A percentile compares a stretch with the other conserved stretches of the same genome.
Conservation (phyloP, 2,329 filamentous ascomycete genomes). For the Calonectria hawksworthii region DNA sequence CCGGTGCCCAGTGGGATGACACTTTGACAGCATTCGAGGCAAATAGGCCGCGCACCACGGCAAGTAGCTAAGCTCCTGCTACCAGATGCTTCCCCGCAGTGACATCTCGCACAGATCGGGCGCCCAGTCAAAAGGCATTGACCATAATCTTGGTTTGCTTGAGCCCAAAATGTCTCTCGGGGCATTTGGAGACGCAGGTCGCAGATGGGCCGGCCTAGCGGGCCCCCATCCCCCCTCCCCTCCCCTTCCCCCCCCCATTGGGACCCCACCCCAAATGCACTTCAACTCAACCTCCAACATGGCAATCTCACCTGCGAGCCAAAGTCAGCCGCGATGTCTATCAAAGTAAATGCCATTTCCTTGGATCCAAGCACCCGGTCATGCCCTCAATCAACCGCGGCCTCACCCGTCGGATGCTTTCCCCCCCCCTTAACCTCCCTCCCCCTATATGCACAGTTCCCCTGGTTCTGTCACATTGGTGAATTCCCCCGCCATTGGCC, state of each 20-base stretch:
- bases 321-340: slow-evolving; percentile 10
- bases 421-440: not conserved
- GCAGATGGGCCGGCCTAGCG: slow-evolving; percentile 27
- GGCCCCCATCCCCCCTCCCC: slow-evolving; percentile 16
- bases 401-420: not conserved
- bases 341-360: slow-evolving; percentile 2
- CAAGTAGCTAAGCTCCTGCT: not conserved
- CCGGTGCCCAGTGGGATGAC: not conserved
- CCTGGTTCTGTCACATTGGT: not conserved
- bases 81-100: slow-evolving; percentile 7
- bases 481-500: slow-evolving; percentile 13
- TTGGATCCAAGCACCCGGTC: not conserved
- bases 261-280: slow-evolving; percentile 15
- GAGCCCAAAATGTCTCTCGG: slow-evolving; percentile 18
- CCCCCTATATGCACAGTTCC: not conserved
- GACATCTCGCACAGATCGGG: slow-evolving; percentile 10
- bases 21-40: not conserved
- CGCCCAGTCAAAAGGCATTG: slow-evolving; percentile 6
- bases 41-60: not conserved
- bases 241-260: not conserved
- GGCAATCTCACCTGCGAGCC: slow-evolving; percentile 10
- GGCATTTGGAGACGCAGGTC: slow-evolving; percentile 23
- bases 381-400: not conserved
- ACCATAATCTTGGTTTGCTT: slow-evolving; percentile 11
- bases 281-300: slow-evolving; percentile 28